phyloP scores from a whole-genome alignment of 495 filamentous ascomycete species.

The Geopyxis carbonaria region DNA sequence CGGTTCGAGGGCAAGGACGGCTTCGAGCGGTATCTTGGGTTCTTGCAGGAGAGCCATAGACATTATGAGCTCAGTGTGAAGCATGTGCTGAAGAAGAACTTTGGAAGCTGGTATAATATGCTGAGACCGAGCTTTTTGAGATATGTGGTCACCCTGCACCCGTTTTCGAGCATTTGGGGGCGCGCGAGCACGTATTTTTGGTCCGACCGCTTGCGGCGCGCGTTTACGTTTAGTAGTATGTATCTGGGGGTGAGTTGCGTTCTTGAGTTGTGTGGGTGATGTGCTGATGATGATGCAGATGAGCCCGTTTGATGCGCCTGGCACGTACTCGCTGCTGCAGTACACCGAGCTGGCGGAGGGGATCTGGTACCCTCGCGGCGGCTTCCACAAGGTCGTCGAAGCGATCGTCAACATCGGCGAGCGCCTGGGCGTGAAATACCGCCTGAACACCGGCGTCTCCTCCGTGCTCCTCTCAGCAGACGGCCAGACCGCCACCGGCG shows the following conservation, averaged over 20 bases:
- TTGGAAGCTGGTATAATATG: slow-evolving; percentile 38
- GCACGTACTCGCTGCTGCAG: slow-evolving; percentile 52
- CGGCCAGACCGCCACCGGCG: slow-evolving; percentile 34
- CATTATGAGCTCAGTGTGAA: slow-evolving; percentile 47
- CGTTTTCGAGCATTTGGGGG: slow-evolving; percentile 44
- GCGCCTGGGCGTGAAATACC: slow-evolving; percentile 39
- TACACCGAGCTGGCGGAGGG: slow-evolving; percentile 57
- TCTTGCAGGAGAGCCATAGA: slow-evolving; percentile 42
- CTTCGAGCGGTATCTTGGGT: slow-evolving; percentile 40
- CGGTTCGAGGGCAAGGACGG: slow-evolving; percentile 47
- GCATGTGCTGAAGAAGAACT: slow-evolving; percentile 46
- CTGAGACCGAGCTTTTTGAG: slow-evolving; percentile 34
- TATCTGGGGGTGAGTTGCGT: slow-evolving; percentile 38
- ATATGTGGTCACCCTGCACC: slow-evolving; percentile 40
- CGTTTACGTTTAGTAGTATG: slow-evolving; percentile 60
- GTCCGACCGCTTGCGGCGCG: slow-evolving; percentile 45
- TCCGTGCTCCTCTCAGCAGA: slow-evolving; percentile 33
- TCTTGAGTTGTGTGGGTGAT: neutral
- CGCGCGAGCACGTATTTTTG: slow-evolving; percentile 44
- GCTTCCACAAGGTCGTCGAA: slow-evolving; percentile 44
- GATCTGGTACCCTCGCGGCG: slow-evolving; percentile 55
- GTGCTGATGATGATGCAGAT: slow-evolving; percentile 27
- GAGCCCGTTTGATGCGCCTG: slow-evolving; percentile 54
- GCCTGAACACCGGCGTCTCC: slow-evolving; percentile 35
- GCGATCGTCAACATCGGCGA: slow-evolving; percentile 39